Conservation (phyloP, 495 filamentous ascomycete genomes). For the Hyphodiscus hymeniophilus region DNA sequence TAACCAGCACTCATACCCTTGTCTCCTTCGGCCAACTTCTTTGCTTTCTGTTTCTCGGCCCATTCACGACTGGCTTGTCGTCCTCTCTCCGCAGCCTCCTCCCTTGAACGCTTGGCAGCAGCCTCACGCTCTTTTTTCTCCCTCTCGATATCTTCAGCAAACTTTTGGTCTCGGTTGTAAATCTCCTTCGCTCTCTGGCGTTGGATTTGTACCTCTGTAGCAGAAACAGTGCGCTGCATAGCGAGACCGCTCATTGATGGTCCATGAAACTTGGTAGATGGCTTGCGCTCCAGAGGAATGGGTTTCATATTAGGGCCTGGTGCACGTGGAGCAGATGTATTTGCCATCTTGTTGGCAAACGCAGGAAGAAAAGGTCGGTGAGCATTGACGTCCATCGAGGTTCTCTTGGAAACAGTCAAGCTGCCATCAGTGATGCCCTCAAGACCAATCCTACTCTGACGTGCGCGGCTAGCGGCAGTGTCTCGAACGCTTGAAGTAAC, state of each 20-base stretch:
- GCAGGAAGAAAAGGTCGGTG: conserved; percentile 13
- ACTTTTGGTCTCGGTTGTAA: conserved; percentile 46
- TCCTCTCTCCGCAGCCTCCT: conserved; percentile 58
- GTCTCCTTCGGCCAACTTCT: conserved; percentile 24
- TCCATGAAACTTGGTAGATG: conserved; percentile 31
- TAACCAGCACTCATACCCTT: conserved; percentile 16
- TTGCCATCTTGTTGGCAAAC: conserved; percentile 4
- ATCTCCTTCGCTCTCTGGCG: conserved; percentile 51
- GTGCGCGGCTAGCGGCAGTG: conserved; percentile 50
- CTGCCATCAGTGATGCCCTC: conserved; percentile 8
- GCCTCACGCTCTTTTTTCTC: conserved; percentile 48
- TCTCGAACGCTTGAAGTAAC: conserved; percentile 32
- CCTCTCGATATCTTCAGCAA: conserved; percentile 38
- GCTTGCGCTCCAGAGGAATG: conserved; percentile 12
- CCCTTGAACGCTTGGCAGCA: conserved; percentile 47
- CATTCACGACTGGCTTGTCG: conserved; percentile 56
- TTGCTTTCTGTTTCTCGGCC: conserved; percentile 56
- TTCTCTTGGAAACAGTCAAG: conserved; percentile 11
- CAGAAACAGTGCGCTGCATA: conserved; percentile 34
- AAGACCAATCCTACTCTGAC: conserved; percentile 26
- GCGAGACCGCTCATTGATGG: conserved; percentile 29
- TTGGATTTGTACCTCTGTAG: conserved; percentile 42
- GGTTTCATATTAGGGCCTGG: conserved; percentile 9
- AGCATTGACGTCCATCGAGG: conserved; percentile 15
- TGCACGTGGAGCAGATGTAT: conserved; percentile 18